A percentile compares a stretch with the other conserved stretches of the same genome.
Conservation (phyloP, 2,329 filamentous ascomycete species). For the Metarhizium brunneum region DNA sequence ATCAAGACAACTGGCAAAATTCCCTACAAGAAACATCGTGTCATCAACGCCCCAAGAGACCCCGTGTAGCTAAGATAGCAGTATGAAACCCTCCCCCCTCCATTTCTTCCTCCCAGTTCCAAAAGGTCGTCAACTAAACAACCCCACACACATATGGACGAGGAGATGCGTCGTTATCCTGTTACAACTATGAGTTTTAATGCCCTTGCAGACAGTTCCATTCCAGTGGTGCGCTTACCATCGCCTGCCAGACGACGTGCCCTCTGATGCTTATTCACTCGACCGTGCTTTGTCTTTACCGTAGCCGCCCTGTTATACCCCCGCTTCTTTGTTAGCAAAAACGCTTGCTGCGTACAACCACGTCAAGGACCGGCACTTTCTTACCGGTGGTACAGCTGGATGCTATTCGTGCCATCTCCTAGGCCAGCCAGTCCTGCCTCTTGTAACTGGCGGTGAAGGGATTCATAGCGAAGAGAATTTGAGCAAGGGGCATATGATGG, state of each 20-base stretch:
- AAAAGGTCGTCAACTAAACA: background rate
- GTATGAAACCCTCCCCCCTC: background rate
- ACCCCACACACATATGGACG: background rate
- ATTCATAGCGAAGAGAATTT: background rate
- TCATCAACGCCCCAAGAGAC: background rate
- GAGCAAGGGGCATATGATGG: background rate
- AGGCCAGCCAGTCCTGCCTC: slow-evolving; percentile 7
- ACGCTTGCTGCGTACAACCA: background rate
- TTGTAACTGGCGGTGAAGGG: slow-evolving; percentile 4
- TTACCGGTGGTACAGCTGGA: slow-evolving; percentile 5
- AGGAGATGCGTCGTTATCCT: background rate
- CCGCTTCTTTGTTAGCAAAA: background rate
- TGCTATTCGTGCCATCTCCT: background rate
- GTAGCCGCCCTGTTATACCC: background rate
- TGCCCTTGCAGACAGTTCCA: background rate
- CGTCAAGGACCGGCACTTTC: background rate
- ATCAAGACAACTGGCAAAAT: too few species aligned
- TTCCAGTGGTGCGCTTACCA: background rate
- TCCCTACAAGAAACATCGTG: too few species aligned
- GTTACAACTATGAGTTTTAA: background rate
- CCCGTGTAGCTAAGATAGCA: too few species aligned
- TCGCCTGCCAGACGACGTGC: background rate
- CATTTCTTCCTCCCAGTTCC: background rate
- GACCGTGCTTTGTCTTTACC: background rate
- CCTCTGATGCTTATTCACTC: background rate